phyloP scores from a whole-genome alignment of 768 basidiomycete species.

The Lentinula guzmanii region DNA sequence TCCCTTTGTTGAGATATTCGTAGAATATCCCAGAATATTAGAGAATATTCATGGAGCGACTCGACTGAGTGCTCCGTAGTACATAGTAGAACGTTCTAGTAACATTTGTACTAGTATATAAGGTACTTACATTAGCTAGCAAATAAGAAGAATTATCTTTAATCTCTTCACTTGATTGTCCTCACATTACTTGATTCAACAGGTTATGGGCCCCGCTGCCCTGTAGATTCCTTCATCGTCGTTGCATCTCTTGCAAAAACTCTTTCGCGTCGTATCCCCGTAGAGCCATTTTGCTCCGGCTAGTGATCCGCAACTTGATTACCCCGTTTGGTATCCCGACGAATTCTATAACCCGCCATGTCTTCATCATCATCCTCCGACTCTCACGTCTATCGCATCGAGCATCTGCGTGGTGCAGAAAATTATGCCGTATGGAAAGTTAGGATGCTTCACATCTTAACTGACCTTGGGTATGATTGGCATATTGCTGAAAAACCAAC shows the following conservation, averaged over 20 bases:
- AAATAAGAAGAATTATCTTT: too few relatives aligned
- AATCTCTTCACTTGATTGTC: background rate
- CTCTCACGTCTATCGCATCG: constrained; percentile 5
- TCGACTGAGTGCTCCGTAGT: too few relatives aligned
- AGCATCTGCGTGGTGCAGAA: constrained; percentile 8
- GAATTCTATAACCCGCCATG: background rate
- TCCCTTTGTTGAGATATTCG: too few relatives aligned
- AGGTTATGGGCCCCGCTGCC: background rate
- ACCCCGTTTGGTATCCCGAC: background rate
- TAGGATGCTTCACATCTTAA: constrained; percentile 11
- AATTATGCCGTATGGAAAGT: constrained; percentile 10
- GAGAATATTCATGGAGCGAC: too few relatives aligned
- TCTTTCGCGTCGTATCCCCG: background rate
- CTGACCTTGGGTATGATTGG: constrained; percentile 1
- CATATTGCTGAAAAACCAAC: background rate
- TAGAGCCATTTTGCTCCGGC: background rate
- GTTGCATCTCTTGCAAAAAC: background rate
- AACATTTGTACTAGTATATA: too few relatives aligned
- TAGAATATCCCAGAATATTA: too few relatives aligned
- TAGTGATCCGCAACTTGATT: background rate
- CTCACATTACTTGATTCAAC: background rate
- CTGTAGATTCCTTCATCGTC: background rate
- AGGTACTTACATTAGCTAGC: too few relatives aligned
- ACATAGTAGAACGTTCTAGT: too few relatives aligned
- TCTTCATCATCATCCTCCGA: background rate